Percentiles rank a stretch among this genome's conserved stretches.
These are phyloP conservation scores for Novakomyces olei DNA, from an alignment of 805 yeast species.

Conservation along the genomic window DNA sequence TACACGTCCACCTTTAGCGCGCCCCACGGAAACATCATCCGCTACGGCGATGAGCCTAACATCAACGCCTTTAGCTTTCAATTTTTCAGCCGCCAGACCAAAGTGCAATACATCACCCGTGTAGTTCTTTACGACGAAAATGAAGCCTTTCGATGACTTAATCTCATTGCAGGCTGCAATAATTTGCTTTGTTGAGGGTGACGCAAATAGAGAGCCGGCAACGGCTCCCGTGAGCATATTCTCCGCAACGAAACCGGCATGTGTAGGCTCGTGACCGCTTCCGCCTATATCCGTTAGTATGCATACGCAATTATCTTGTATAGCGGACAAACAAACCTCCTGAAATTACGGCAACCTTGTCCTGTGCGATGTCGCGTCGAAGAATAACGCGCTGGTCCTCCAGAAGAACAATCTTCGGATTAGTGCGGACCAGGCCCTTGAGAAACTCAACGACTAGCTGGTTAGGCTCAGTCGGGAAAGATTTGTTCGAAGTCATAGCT, in stretches of 20 bases:
- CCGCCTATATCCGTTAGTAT: no score
- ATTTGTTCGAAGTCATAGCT: no score
- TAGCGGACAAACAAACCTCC: no score
- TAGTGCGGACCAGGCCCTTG: slow-evolving; percentile 30
- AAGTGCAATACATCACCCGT: slow-evolving; percentile 89
- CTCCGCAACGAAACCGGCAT: slow-evolving; percentile 74
- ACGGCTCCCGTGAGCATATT: slow-evolving; percentile 74
- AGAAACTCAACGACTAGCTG: slow-evolving; percentile 21
- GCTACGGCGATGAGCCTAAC: slow-evolving; percentile 59
- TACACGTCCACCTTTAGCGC: slow-evolving; percentile 68
- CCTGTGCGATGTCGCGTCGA: slow-evolving; percentile 12
- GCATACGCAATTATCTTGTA: no score
- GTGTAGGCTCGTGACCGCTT: slow-evolving; percentile 87
- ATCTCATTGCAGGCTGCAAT: slow-evolving; percentile 30
- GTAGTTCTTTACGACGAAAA: slow-evolving; percentile 71
- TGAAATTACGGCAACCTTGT: slow-evolving; percentile 40
- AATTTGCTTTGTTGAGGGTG: slow-evolving; percentile 84
- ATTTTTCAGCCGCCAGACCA: slow-evolving; percentile 70
- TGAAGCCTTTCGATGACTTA: slow-evolving; percentile 27
- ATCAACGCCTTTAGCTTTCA: slow-evolving; percentile 43
- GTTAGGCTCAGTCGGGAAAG: slow-evolving; percentile 14
- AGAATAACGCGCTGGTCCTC: slow-evolving; percentile 25
- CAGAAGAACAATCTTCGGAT: slow-evolving; percentile 32
- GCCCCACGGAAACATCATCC: slow-evolving; percentile 90
- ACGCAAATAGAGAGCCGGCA: slow-evolving; percentile 78